Conservation (phyloP, 164 flowering plant genomes). For the Liriodendron chinense region DNA sequence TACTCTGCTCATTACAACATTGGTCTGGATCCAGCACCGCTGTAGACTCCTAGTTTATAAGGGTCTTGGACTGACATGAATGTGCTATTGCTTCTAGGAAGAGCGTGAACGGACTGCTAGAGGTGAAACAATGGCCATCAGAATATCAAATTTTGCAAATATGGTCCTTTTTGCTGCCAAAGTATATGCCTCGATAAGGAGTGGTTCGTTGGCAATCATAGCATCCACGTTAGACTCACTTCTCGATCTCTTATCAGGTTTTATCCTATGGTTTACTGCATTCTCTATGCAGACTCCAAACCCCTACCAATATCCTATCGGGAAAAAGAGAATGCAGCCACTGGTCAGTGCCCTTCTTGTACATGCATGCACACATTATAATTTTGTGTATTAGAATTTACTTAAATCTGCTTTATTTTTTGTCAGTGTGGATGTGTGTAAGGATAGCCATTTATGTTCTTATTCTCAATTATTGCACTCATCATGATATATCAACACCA, state of each 20-base stretch:
- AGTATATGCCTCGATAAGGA: conserved; percentile 75
- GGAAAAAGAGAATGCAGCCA: conserved; percentile 95
- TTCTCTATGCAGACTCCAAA: conserved; percentile 90
- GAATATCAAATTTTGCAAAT: conserved; percentile 83
- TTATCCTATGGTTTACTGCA: conserved; percentile 91
- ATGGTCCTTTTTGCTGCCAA: conserved; percentile 88
- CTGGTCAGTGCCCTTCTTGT: conserved; percentile 46
- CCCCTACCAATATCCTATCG: conserved; percentile 93
- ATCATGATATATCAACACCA: no score
- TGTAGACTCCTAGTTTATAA: not conserved
- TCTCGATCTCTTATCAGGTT: conserved; percentile 91
- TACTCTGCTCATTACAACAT: not conserved
- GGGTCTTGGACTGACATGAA: conserved; percentile 5
- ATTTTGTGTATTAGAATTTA: no score
- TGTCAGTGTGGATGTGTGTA: not conserved
- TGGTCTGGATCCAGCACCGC: not conserved
- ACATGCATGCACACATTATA: not conserved
- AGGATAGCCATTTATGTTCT: not conserved
- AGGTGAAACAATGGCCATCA: conserved; percentile 78
- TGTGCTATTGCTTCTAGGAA: conserved; percentile 49
- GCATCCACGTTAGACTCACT: conserved; percentile 94
- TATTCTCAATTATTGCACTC: not conserved
- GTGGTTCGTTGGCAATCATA: conserved; percentile 86
- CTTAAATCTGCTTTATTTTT: not conserved
- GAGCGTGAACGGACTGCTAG: conserved; percentile 75